These are phyloP conservation scores for Cnidoscolus chayamansa DNA, from an alignment of 441 rosid genomes.

Conservation along the genomic window DNA sequence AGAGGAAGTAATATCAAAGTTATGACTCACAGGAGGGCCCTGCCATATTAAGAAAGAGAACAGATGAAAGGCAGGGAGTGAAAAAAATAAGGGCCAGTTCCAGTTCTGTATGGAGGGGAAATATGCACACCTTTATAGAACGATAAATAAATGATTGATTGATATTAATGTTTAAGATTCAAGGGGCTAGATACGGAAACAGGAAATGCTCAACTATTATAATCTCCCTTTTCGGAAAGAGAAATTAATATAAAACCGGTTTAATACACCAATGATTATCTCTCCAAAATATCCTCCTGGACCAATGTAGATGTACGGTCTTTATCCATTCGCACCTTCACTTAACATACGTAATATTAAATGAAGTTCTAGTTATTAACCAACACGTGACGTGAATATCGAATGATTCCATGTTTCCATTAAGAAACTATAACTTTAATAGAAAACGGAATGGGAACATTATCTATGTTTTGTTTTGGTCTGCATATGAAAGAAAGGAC, in stretches of 20 bases:
- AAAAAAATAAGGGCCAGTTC: background rate
- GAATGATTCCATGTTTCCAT: background rate
- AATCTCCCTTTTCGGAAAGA: background rate
- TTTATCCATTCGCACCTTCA: background rate
- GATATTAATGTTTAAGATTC: background rate
- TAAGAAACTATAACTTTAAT: background rate
- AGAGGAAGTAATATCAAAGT: background rate
- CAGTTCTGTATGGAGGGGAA: background rate
- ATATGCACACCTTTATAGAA: background rate
- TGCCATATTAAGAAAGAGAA: background rate
- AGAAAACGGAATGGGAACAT: background rate
- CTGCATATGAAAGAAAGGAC: background rate
- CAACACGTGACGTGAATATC: background rate
- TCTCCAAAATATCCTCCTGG: background rate
- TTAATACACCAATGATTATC: conserved; percentile 1
- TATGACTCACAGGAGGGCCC: background rate
- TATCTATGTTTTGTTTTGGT: background rate
- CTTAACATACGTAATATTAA: conserved; percentile 1
- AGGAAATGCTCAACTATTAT: background rate
- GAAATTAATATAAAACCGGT: background rate
- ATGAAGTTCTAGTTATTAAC: conserved; percentile 1
- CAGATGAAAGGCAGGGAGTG: too few relatives aligned
- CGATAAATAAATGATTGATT: background rate
- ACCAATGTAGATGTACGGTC: background rate
- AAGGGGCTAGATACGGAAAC: background rate